Conservation (phyloP, 73 alveolate species). For the Effrenium voratum region DNA sequence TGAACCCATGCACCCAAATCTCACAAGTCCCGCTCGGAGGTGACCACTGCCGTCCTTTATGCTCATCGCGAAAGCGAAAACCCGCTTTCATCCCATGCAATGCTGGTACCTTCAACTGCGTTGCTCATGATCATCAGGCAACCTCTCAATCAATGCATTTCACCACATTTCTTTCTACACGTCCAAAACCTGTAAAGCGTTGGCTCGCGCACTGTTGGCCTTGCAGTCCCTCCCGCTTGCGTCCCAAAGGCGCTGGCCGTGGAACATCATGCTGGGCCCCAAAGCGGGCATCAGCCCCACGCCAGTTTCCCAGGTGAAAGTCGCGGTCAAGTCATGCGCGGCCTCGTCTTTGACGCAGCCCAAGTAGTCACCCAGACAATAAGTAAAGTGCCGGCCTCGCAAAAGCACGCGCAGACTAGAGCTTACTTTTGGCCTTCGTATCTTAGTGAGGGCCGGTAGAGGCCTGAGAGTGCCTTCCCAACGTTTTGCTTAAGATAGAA, state of each 20-base stretch:
- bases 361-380: conserved; percentile 86
- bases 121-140: too few species aligned
- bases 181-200: background rate
- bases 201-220: background rate
- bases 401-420: background rate
- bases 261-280: conserved; percentile 64
- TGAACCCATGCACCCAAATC: background rate
- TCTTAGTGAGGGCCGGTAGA: background rate
- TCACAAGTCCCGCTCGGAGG: too few species aligned
- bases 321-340: conserved; percentile 24
- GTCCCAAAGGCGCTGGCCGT: conserved; percentile 29
- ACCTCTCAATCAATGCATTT: too few species aligned
- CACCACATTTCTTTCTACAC: background rate
- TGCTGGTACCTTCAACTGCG: too few species aligned
- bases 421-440: background rate
- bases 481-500: background rate
- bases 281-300: conserved; percentile 2
- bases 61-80: too few species aligned
- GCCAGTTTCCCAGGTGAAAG: conserved; percentile 78
- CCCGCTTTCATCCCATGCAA: too few species aligned
- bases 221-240: background rate
- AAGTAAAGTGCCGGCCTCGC: conserved; percentile 81
- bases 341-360: conserved; percentile 87
- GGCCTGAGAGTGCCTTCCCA: background rate
- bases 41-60: too few species aligned